phyloP scores from a whole-genome alignment of 2,329 filamentous ascomycete genomes.

The Pseudocercospora cruenta region DNA sequence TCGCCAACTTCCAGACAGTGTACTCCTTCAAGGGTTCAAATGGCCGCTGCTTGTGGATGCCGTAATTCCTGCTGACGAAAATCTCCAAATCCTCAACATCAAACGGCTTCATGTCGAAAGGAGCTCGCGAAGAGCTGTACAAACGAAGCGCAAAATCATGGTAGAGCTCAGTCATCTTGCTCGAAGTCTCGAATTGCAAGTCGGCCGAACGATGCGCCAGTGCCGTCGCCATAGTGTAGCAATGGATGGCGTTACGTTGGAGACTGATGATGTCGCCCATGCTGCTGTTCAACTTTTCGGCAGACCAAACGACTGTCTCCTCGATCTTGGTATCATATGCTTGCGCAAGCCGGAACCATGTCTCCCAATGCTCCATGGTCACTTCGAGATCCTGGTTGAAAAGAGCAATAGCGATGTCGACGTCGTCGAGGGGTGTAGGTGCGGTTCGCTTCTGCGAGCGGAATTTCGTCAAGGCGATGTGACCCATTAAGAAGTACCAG shows the following conservation, averaged over 20 bases:
- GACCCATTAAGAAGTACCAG: constrained; percentile 90
- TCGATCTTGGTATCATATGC: constrained; percentile 87
- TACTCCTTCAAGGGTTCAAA: constrained; percentile 63
- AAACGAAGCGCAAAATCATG: constrained; percentile 69
- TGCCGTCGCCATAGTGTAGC: constrained; percentile 70
- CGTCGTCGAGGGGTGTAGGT: constrained; percentile 78
- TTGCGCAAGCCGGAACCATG: constrained; percentile 86
- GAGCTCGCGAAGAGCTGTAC: constrained; percentile 70
- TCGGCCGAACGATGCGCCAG: constrained; percentile 62
- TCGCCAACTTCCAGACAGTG: constrained; percentile 67
- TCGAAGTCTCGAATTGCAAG: constrained; percentile 55
- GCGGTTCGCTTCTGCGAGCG: constrained; percentile 71
- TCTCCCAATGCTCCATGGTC: constrained; percentile 80
- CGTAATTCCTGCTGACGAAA: constrained; percentile 52
- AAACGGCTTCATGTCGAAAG: constrained; percentile 70
- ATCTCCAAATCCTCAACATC: constrained; percentile 63
- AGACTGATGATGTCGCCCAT: constrained; percentile 72
- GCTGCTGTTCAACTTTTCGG: constrained; percentile 88
- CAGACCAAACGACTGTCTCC: constrained; percentile 83
- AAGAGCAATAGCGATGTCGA: constrained; percentile 79
- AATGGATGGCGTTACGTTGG: constrained; percentile 81
- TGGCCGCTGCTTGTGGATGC: constrained; percentile 60
- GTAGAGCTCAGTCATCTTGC: constrained; percentile 67
- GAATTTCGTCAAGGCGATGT: constrained; percentile 88
- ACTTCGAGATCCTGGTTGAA: constrained; percentile 82